Percentiles rank a stretch among this genome's conserved stretches.
phyloP scores from a whole-genome alignment of 176 grass and related monocot genomes.

The Eragrostis curvula region DNA sequence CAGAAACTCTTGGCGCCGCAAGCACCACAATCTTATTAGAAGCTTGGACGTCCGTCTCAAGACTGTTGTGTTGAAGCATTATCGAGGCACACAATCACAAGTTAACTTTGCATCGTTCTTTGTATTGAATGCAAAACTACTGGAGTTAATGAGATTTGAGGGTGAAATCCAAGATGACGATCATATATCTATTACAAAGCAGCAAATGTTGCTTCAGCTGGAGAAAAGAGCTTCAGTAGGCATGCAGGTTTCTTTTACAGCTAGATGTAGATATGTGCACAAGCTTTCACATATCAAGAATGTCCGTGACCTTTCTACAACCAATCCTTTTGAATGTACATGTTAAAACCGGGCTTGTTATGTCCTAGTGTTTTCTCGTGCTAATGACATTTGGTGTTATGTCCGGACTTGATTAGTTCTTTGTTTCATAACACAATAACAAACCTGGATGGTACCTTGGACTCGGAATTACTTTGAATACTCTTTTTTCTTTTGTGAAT shows the following conservation, averaged over 20 bases:
- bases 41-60: not conserved
- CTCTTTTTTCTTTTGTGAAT: no score
- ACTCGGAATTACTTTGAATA: no score
- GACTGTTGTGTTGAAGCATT: not conserved
- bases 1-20: not conserved
- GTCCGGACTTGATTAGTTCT: no score
- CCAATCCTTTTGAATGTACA: not conserved
- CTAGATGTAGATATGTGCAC: not conserved
- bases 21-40: not conserved
- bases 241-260: not conserved
- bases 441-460: no score
- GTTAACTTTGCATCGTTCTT: not conserved
- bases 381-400: no score
- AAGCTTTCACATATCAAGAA: not conserved
- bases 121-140: not conserved
- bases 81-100: not conserved
- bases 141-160: not conserved
- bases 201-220: not conserved
- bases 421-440: no score
- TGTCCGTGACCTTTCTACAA: not conserved
- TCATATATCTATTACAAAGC: not conserved
- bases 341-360: not conserved
- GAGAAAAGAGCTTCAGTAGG: not conserved
- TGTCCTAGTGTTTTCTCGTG: not conserved
- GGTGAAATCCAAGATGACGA: not conserved